phyloP scores from a whole-genome alignment of 2,329 filamentous ascomycete species.

The Torrubiella hemipterigena region DNA sequence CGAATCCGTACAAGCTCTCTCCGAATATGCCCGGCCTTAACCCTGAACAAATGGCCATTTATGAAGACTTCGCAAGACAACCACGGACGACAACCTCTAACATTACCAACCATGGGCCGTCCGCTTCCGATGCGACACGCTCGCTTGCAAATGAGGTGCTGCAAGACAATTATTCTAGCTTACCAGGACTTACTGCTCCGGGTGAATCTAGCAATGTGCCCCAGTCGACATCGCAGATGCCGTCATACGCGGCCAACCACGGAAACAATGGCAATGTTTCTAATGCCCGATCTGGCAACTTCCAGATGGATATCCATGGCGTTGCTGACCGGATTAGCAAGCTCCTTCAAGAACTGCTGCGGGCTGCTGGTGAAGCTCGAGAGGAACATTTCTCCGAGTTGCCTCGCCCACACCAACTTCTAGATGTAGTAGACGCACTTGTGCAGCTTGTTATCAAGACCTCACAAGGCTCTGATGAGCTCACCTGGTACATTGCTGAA shows the following conservation, averaged over 20 bases:
- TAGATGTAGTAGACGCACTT: conserved; percentile 52
- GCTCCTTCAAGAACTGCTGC: conserved; percentile 44
- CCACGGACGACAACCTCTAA: conserved; percentile 50
- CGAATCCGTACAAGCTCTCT: conserved; percentile 81
- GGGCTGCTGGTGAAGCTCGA: conserved; percentile 36
- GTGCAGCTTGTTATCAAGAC: conserved; percentile 52
- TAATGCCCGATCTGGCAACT: conserved; percentile 38
- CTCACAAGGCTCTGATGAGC: conserved; percentile 48
- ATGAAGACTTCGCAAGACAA: conserved; percentile 89
- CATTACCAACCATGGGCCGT: conserved; percentile 42
- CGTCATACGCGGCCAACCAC: conserved; percentile 43
- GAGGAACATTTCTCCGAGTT: conserved; percentile 51
- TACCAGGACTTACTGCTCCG: conserved; percentile 47
- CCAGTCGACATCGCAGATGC: conserved; percentile 39
- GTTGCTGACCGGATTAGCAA: conserved; percentile 45
- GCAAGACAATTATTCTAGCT: conserved; percentile 45
- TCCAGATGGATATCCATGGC: conserved; percentile 37
- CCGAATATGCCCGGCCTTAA: conserved; percentile 62
- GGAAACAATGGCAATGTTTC: conserved; percentile 22
- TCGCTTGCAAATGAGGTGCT: conserved; percentile 52
- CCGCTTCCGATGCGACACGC: conserved; percentile 48
- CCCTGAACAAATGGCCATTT: conserved; percentile 85
- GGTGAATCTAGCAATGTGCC: conserved; percentile 46
- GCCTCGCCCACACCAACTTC: conserved; percentile 43
- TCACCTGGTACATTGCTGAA: conserved; percentile 45